These are phyloP conservation scores for Chaetomiaceae sp. DNA, from an alignment of 2,329 filamentous ascomycete genomes.

Conservation along the genomic window DNA sequence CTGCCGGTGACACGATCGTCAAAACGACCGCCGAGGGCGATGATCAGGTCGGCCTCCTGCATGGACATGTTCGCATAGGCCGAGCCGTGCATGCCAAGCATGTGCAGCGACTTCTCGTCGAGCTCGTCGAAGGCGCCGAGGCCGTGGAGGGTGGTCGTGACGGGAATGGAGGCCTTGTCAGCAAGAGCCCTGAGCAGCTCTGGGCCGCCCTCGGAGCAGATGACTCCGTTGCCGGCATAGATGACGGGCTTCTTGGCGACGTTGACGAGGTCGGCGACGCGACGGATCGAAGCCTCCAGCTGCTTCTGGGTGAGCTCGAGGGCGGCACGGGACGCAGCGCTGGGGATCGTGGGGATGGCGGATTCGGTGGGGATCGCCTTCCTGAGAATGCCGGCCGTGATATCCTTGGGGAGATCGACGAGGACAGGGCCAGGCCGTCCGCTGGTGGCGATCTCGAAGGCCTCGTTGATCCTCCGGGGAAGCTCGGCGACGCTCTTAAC, in stretches of 20 bases:
- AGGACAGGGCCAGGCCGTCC: constrained; percentile 91
- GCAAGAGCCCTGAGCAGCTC: constrained; percentile 77
- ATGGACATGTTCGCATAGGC: constrained; percentile 98
- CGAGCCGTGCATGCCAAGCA: constrained; percentile 98
- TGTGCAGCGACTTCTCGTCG: constrained; percentile 90
- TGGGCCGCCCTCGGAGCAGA: constrained; percentile 73
- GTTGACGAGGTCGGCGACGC: constrained; percentile 79
- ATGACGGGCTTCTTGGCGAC: constrained; percentile 89
- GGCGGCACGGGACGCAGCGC: constrained; percentile 77
- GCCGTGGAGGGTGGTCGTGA: constrained; percentile 92
- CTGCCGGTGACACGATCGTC: constrained; percentile 89
- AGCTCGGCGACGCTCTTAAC: constrained; percentile 93
- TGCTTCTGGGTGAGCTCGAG: constrained; percentile 68
- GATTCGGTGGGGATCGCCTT: constrained; percentile 75
- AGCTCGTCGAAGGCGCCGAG: constrained; percentile 90
- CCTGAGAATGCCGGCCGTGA: constrained; percentile 79
- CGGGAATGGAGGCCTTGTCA: constrained; percentile 86
- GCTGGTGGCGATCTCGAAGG: constrained; percentile 94
- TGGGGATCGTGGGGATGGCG: constrained; percentile 73
- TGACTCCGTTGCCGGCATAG: constrained; percentile 87
- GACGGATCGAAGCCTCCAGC: constrained; percentile 66
- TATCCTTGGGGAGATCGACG: constrained; percentile 93
- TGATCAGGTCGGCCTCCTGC: constrained; percentile 92
- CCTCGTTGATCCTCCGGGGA: constrained; percentile 91
- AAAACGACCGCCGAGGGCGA: constrained; percentile 88